Conservation (phyloP, 257 asterid species). For the Salvia miltiorrhiza region DNA sequence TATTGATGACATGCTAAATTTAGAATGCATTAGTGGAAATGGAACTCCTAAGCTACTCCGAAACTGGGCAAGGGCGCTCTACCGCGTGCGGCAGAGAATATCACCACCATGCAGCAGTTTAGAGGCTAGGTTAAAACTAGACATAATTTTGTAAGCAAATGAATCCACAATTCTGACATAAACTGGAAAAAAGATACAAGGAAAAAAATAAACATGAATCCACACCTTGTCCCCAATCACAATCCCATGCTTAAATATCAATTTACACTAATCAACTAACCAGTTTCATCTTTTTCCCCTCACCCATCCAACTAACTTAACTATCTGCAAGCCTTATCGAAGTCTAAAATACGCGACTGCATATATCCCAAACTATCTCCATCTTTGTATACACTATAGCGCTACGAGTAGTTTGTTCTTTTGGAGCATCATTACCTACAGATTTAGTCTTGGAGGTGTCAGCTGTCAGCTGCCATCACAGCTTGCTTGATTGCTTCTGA, state of each 20-base stretch:
- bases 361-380: too few species aligned
- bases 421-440: too few species aligned
- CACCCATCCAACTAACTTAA: neutral
- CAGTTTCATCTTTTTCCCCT: neutral
- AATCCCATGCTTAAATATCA: constrained; percentile 14
- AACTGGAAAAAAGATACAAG: neutral
- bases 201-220: neutral
- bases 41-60: neutral
- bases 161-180: neutral
- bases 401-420: neutral
- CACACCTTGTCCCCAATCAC: constrained; percentile 17
- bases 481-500: neutral
- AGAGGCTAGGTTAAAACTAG: neutral
- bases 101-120: constrained; percentile 1
- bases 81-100: neutral
- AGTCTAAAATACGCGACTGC: too few species aligned
- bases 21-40: neutral
- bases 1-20: neutral
- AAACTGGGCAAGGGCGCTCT: neutral
- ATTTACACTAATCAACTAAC: constrained; percentile 8
- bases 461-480: too few species aligned
- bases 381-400: neutral
- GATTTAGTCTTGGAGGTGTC: neutral
- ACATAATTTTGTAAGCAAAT: neutral
- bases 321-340: neutral